Evolutionary conservation across 495 filamentous ascomycete species (phyloP).

Genomic region (Aspergillus heteromorphus): DNA sequence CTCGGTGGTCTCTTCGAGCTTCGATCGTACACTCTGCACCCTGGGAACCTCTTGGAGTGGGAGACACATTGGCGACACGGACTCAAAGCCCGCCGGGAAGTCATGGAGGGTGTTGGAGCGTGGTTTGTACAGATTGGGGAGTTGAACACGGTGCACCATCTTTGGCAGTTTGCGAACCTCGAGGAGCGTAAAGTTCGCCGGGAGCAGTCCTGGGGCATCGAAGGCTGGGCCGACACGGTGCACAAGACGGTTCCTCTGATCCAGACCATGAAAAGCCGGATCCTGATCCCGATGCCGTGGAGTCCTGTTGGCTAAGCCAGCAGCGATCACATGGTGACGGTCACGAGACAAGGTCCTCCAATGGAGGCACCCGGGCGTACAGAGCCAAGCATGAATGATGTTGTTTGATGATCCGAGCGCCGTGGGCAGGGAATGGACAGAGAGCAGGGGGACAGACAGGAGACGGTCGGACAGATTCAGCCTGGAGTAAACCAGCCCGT

Average conservation of each 20-base stretch:
- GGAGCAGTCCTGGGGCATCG: constrained; percentile 91
- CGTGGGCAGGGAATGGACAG: neutral
- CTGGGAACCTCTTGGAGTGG: constrained; percentile 94
- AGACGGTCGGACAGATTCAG: neutral
- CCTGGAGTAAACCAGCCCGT: neutral
- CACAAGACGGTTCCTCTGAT: constrained; percentile 98
- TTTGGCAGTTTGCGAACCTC: constrained; percentile 97
- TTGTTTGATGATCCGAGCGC: neutral
- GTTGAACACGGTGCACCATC: constrained; percentile 93
- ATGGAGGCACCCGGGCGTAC: neutral
- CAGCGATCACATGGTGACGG: neutral
- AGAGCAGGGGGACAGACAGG: neutral
- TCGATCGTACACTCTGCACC: constrained; percentile 93
- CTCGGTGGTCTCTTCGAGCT: constrained; percentile 94
- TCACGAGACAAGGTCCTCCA: neutral
- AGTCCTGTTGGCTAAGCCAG: constrained; percentile 69
- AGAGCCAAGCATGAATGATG: neutral
- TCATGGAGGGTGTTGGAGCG: constrained; percentile 97
- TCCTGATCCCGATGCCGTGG: constrained; percentile 94
- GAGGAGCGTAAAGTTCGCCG: constrained; percentile 87
- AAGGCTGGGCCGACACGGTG: constrained; percentile 96
- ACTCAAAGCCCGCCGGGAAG: constrained; percentile 80
- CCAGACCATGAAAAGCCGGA: constrained; percentile 89
- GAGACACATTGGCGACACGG: constrained; percentile 97
- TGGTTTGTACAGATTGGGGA: constrained; percentile 99